Base-by-base conservation (phyloP, 2,329 filamentous ascomycete genomes). In the Arthrinium puccinioides region DNA sequence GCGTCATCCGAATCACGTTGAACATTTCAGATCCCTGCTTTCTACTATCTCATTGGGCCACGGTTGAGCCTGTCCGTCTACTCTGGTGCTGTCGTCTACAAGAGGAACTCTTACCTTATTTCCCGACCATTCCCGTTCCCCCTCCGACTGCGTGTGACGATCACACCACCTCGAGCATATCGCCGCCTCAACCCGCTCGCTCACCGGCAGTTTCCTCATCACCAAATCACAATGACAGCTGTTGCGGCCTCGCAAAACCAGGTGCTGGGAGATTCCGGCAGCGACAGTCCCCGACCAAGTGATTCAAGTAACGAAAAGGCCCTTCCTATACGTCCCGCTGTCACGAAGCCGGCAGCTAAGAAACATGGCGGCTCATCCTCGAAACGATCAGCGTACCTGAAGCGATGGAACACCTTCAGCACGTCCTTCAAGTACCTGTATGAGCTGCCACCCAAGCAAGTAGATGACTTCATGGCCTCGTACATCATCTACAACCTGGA, bases 401-500 rank as follows among this genome's bases (percentile, higher is more conserved):
- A 69, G 44, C 62, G 70, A 26, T 60, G 65, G 52, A 70, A 65
- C 55, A 71, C 64, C 2, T 71, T 74, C 41, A 58, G 66, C 53
- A 59, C 57, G 35, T 63, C 70, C 5, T 72, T 72, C 57, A 66
- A 64, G 43, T 67, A 70, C 48, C 60, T 74, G 28, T 58, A 59
- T 41, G 60, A 68, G 45, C 56, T 74, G 36, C 67, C 60, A 1
- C 63, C 67, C 7, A 63, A 71, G 49, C 56, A 74, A 43, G 68
- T 74, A 4, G 66, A 72, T 38, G 69, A 72, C 43, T 74, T 70
- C 52, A 74, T 74, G 70, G 66, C 66, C 3, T 74, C 70, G 5
- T 74, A 74, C 43, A 61, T 71, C 48, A 74, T 74, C 46, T 74
- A 74, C 57, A 72, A 70, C 46, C 61, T 73, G 2, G 70, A 74